These are phyloP conservation scores for Podaxis sp. DNA, from an alignment of 768 basidiomycete species.

Conservation along the genomic window DNA sequence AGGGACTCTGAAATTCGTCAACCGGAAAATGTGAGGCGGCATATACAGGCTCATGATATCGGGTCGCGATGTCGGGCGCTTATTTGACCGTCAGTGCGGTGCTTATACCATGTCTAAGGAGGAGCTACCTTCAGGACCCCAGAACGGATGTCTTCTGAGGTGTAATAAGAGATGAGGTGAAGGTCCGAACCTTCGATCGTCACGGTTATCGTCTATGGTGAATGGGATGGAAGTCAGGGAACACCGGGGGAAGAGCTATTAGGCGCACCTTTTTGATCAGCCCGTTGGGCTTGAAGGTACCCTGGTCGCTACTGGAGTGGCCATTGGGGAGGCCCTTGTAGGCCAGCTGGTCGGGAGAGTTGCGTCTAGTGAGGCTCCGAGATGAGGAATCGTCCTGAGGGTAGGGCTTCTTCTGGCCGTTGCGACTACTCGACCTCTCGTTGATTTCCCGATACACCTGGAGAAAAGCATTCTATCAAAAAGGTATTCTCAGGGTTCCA, in stretches of 20 bases:
- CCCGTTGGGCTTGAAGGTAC: slow-evolving; percentile 67
- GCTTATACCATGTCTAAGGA: background rate
- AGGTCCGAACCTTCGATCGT: slow-evolving; percentile 76
- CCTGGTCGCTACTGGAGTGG: slow-evolving; percentile 41
- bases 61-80: slow-evolving; percentile 64
- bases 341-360: slow-evolving; percentile 38
- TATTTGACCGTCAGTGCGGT: slow-evolving; percentile 13
- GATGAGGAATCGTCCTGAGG: slow-evolving; percentile 46
- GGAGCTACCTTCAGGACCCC: slow-evolving; percentile 55
- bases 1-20: slow-evolving; percentile 81
- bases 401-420: slow-evolving; percentile 47
- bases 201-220: slow-evolving; percentile 76
- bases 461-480: background rate
- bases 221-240: background rate
- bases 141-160: slow-evolving; percentile 70
- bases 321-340: slow-evolving; percentile 32
- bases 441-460: slow-evolving; percentile 84
- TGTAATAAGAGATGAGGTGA: slow-evolving; percentile 84
- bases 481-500: background rate
- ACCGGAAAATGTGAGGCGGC: slow-evolving; percentile 73
- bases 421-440: slow-evolving; percentile 60
- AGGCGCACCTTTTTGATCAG: slow-evolving; percentile 74
- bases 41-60: slow-evolving; percentile 76
- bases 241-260: background rate
- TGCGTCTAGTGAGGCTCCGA: slow-evolving; percentile 34